Evolutionary conservation across 2,329 filamentous ascomycete species (phyloP).

Genomic region (Colletotrichum spinosum): DNA sequence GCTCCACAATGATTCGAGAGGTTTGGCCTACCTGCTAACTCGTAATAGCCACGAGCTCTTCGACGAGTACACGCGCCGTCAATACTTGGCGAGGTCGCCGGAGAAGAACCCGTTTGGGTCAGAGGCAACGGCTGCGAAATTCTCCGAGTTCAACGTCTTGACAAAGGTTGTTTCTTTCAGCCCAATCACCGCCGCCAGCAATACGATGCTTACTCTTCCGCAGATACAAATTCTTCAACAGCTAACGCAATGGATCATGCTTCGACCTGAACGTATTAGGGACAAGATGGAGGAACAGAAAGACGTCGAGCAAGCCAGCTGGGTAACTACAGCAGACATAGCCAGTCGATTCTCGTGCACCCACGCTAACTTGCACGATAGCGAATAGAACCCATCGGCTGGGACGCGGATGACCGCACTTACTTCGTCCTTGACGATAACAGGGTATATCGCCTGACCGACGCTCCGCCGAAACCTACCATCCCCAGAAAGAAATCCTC

Average conservation of each 20-base stretch:
- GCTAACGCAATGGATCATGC: slow-evolving; percentile 89
- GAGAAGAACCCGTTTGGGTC: slow-evolving; percentile 86
- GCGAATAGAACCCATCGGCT: slow-evolving; percentile 86
- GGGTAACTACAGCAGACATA: slow-evolving; percentile 68
- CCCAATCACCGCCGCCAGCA: background rate
- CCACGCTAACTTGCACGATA: slow-evolving; percentile 43
- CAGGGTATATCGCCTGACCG: slow-evolving; percentile 88
- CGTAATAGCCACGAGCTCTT: slow-evolving; percentile 78
- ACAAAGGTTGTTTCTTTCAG: slow-evolving; percentile 69
- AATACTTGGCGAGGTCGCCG: slow-evolving; percentile 86
- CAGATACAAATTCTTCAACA: slow-evolving; percentile 85
- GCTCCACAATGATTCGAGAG: slow-evolving; percentile 4
- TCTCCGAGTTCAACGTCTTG: slow-evolving; percentile 84
- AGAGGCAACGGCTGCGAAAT: slow-evolving; percentile 78
- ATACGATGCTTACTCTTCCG: background rate
- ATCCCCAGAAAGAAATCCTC: slow-evolving; percentile 74
- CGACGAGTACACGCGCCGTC: slow-evolving; percentile 91
- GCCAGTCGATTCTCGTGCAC: too few relatives aligned
- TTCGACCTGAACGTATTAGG: slow-evolving; percentile 86
- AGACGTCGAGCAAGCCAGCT: slow-evolving; percentile 83
- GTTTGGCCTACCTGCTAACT: background rate
- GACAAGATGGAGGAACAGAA: slow-evolving; percentile 87
- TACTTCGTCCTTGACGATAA: slow-evolving; percentile 97
- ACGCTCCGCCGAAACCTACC: slow-evolving; percentile 72
- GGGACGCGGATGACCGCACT: slow-evolving; percentile 86